Evolutionary conservation across 345 rosid species (phyloP).

Genomic region (Ceriops tagal): DNA sequence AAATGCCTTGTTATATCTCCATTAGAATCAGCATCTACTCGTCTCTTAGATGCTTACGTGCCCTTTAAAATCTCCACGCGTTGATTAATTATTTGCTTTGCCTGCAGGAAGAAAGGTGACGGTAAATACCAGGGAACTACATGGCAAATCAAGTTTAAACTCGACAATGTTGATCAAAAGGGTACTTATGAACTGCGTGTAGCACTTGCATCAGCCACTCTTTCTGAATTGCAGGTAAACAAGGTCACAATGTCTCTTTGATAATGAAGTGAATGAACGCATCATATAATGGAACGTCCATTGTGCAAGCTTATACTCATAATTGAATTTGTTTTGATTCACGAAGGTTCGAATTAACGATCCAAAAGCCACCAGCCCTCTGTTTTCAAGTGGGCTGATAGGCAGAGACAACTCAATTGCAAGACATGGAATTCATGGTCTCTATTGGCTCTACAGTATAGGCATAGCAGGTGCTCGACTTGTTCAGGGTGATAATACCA

Average conservation of each 20-base stretch:
- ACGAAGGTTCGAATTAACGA: slow-evolving; percentile 20
- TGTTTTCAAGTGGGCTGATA: slow-evolving; percentile 22
- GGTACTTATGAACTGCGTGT: slow-evolving; percentile 16
- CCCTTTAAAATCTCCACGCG: too few relatives aligned
- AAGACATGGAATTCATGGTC: slow-evolving; percentile 29
- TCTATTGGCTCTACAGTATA: slow-evolving; percentile 20
- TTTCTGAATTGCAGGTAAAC: slow-evolving; percentile 22
- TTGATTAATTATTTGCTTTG: not conserved
- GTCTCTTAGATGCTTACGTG: too few relatives aligned
- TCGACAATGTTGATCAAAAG: not conserved
- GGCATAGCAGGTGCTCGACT: slow-evolving; percentile 13
- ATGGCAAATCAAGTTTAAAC: slow-evolving; percentile 19
- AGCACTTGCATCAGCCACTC: slow-evolving; percentile 22
- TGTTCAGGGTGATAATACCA: slow-evolving; percentile 11
- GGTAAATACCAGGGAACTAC: slow-evolving; percentile 20
- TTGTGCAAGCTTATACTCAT: too few relatives aligned
- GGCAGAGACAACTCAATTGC: slow-evolving; percentile 28
- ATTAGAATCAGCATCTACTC: too few relatives aligned
- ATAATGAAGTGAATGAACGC: too few relatives aligned
- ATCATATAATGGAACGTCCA: too few relatives aligned
- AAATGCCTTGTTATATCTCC: too few relatives aligned
- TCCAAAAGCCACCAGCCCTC: slow-evolving; percentile 10
- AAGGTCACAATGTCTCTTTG: not conserved
- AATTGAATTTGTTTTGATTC: not conserved
- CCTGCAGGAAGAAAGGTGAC: slow-evolving; percentile 12